Evolutionary conservation across 495 filamentous ascomycete species (phyloP), one percentile per base, ranked within the genome.

Genomic region (Neurospora hispaniola): DNA sequence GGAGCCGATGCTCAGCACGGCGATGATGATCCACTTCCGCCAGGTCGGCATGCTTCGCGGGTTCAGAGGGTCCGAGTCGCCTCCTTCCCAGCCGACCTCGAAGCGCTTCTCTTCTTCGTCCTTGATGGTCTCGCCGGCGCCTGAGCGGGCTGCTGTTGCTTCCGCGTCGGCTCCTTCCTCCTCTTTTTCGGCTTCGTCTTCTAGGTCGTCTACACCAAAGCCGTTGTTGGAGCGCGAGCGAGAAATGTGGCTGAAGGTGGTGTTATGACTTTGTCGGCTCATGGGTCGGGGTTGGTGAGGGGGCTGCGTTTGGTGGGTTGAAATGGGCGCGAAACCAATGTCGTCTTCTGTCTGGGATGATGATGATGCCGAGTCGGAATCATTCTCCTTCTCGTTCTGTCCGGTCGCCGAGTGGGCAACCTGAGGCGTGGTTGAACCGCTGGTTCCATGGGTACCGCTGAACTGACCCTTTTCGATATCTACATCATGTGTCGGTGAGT

Each of bases 11-110:
- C 89, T 89, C 12, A 93, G 85, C 75, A 97, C 91, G 31, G 86
- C 74, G 9, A 92, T 88, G 71, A 96, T 89, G n/a, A 90, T 40
- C 95, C 96, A 98, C 75, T 92, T 93, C 54, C 88, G 84, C 23
- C 81, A 77, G n/a, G 79, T 85, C n/a, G 81, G 84, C 86, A 92
- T 90, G 75, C 86, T 91, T 69, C 89, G 85, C 11, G 95, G 95
- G 76, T 90, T 90, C 81, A 86, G 73, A 0, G 92, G 89, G 80
- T 98, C 95, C 48, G 84, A 80, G 41, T 93, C 91, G 8, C 87
- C 88, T 71, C 90, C 89, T 3, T 86, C 85, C 90, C 92, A 97
- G 7, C 79, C 78, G 42, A 96, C 93, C 73, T 89, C 86, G 73
- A 88, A 93, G 70, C 88, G 84, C 31, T 84, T 85, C 23, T 80